Evolutionary conservation across 2,329 filamentous ascomycete species (phyloP).

Genomic region (Neofusicoccum parvum): DNA sequence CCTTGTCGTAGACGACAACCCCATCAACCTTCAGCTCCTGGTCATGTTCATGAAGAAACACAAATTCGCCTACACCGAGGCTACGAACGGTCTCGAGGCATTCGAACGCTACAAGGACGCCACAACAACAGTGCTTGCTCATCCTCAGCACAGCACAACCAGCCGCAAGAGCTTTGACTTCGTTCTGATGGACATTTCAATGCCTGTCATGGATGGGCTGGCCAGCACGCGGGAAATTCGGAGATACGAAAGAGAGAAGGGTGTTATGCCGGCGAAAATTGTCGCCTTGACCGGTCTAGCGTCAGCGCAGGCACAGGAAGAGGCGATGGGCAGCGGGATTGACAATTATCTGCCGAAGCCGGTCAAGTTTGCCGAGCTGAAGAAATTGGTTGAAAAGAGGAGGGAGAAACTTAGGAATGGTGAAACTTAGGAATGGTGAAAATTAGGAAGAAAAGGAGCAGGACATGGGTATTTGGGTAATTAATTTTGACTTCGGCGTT

Average conservation of each 20-base stretch:
- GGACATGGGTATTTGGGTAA: neutral
- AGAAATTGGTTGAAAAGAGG: constrained; percentile 37
- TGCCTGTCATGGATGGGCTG: constrained; percentile 59
- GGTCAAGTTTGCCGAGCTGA: constrained; percentile 48
- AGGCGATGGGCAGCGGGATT: constrained; percentile 56
- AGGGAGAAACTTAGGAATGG: neutral
- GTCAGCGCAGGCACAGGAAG: constrained; percentile 51
- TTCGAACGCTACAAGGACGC: constrained; percentile 33
- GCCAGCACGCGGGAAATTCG: constrained; percentile 54
- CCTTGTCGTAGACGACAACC: constrained; percentile 44
- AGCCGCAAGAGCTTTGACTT: constrained; percentile 29
- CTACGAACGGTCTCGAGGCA: constrained; percentile 40
- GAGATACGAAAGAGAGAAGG: constrained; percentile 47
- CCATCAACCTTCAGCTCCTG: constrained; percentile 43
- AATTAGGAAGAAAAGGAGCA: neutral
- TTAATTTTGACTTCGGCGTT: neutral
- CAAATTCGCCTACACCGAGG: constrained; percentile 36
- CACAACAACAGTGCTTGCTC: neutral
- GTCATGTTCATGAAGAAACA: constrained; percentile 41
- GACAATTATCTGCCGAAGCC: constrained; percentile 60
- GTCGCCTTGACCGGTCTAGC: constrained; percentile 58
- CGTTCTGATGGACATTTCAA: constrained; percentile 55
- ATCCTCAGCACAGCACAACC: constrained; percentile 16
- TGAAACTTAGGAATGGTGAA: neutral
- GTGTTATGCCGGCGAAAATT: constrained; percentile 47